Conservation (phyloP, 352 stramenopile species). For the Plasmopara halstedii region DNA sequence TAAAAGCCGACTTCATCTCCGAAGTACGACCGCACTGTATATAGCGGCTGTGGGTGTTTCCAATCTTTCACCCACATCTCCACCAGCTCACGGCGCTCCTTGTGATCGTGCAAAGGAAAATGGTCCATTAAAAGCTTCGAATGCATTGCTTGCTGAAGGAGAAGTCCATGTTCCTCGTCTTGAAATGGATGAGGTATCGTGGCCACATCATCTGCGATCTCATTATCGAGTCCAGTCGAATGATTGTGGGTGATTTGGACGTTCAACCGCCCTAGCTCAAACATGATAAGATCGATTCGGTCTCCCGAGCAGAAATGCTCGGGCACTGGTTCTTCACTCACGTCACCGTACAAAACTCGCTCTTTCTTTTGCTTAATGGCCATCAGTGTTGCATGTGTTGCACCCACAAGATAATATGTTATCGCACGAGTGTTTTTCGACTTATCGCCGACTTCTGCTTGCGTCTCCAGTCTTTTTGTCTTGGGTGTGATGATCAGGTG, state of each 20-base stretch:
- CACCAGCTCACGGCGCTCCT: constrained; percentile 54
- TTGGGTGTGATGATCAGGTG: constrained; percentile 46
- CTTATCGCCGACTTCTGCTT: constrained; percentile 15
- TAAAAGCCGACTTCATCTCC: constrained; percentile 94
- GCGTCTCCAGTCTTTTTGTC: constrained; percentile 26
- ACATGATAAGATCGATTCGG: constrained; percentile 69
- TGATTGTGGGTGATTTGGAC: constrained; percentile 24
- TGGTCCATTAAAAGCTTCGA: constrained; percentile 55
- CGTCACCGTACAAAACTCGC: constrained; percentile 31
- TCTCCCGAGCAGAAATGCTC: constrained; percentile 62
- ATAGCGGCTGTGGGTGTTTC: constrained; percentile 45
- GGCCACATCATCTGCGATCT: constrained; percentile 3
- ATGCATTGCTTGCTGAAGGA: constrained; percentile 67
- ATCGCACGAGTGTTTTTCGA: constrained; percentile 15
- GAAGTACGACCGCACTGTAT: constrained; percentile 67
- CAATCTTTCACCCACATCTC: constrained; percentile 74
- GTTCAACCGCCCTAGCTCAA: constrained; percentile 49
- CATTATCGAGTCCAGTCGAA: constrained; percentile 1
- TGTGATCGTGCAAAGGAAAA: constrained; percentile 71
- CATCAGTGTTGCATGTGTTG: constrained; percentile 34
- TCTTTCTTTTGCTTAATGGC: constrained; percentile 58
- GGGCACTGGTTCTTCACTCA: constrained; percentile 32
- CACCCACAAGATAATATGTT: constrained; percentile 52
- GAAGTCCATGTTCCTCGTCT: constrained; percentile 50
- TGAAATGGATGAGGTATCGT: constrained; percentile 49